Conservation (phyloP, 1,284 basidiomycete genomes). For the Pisolithus thermaeus region DNA sequence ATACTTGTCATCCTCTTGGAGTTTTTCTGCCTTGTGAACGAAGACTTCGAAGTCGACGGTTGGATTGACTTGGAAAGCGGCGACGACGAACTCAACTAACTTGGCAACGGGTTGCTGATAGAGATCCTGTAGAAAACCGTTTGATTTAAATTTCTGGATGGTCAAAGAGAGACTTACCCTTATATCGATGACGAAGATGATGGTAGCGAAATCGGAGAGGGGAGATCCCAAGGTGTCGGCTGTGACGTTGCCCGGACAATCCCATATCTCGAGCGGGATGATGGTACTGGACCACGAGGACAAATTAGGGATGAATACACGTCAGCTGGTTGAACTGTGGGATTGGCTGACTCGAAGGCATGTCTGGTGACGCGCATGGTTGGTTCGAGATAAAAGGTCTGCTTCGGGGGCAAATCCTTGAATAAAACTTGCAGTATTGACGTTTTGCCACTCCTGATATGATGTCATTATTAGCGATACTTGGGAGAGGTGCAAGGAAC, state of each 20-base stretch:
- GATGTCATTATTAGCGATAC: constrained; percentile 6
- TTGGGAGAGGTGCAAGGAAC: background rate
- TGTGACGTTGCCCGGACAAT: constrained; percentile 84
- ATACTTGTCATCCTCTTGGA: constrained; percentile 89
- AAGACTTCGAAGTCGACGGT: constrained; percentile 87
- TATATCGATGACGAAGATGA: constrained; percentile 97
- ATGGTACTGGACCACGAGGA: constrained; percentile 58
- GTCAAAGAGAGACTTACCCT: constrained; percentile 49
- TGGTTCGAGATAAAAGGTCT: constrained; percentile 89
- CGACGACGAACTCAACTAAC: constrained; percentile 72
- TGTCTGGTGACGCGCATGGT: constrained; percentile 76
- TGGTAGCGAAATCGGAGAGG: constrained; percentile 68
- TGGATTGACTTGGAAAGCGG: constrained; percentile 72
- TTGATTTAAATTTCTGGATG: background rate
- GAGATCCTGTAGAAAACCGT: constrained; percentile 42
- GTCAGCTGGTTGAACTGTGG: background rate
- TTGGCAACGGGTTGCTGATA: constrained; percentile 75
- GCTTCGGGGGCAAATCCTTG: constrained; percentile 76
- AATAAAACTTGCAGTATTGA: constrained; percentile 91
- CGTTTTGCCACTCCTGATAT: constrained; percentile 82
- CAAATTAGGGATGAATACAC: background rate
- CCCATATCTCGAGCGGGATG: constrained; percentile 92
- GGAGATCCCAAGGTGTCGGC: constrained; percentile 69
- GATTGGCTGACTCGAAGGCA: constrained; percentile 68
- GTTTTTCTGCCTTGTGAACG: constrained; percentile 92